Evolutionary conservation across 2,329 filamentous ascomycete genomes (phyloP), one percentile per base, ranked within the genome.

Genomic region (Xylaria polymorpha): DNA sequence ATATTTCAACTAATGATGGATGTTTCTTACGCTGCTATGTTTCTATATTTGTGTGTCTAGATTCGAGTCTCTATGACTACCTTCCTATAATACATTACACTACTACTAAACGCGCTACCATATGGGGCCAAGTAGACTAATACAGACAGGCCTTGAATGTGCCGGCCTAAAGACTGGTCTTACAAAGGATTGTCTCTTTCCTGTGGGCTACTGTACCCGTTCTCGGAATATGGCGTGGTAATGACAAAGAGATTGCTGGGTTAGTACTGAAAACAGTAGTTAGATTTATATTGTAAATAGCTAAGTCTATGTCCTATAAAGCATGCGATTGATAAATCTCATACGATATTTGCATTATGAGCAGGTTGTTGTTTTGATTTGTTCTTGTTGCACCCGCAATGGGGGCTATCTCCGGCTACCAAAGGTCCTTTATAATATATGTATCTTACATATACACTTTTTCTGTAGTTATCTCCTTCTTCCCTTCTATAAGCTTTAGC

Each of bases 231-330:
- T 35, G 15, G 50, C 18, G 9, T 3, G 1, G 29, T 5, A 22
- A 18, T 15, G 15, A 68, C 56, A 65, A 68, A 62, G 62, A 44
- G n/a, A 56, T 14, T 29, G 15, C 32, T 44, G 18, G 35, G 8
- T 41, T 57, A 18, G 6, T 22, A 32, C 50, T 20, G 63, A 44
- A 46, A 41, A n/a, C 57, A 56, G 60, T 35, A 37, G 4, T 53
- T 51, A 22, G 18, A n/a, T 22, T 22, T 39, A 14, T 39, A 39
- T 12, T 51, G 15, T 22, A 22, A 3, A 14, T 50, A 15, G 22
- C 9, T 1, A 29, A 3, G 1, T 29, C 15, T 50, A 25, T 25
- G 25, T 29, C 4, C 2, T 29, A 29, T 29, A 29, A 29, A 29
- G 25, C 25, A 29, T 29, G 25, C 25, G 25, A 29, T 29, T 3